A percentile compares a stretch with the other conserved stretches of the same genome.
Conservation (phyloP, 2,329 filamentous ascomycete genomes). For the Sporothrix inflata region DNA sequence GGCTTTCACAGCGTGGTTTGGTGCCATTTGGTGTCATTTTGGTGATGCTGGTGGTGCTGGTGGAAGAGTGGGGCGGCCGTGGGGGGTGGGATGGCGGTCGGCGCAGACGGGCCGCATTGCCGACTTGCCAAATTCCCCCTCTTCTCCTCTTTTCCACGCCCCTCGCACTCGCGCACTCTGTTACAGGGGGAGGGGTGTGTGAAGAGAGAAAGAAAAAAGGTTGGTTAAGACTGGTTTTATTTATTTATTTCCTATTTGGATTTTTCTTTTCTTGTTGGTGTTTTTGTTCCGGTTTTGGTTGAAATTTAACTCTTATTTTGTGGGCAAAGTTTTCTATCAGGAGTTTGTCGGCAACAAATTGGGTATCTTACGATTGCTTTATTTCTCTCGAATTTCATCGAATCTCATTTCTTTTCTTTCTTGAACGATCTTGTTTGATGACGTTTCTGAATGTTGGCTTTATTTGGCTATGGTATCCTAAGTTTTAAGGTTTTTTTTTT, state of each 20-base stretch:
- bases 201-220: neutral
- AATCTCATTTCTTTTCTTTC: neutral
- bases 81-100: neutral
- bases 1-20: neutral
- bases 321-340: neutral
- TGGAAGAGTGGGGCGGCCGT: neutral
- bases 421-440: neutral
- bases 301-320: too few relatives aligned
- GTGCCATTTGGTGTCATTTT: neutral
- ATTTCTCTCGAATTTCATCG: neutral
- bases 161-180: neutral
- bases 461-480: neutral
- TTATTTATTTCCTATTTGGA: slow-evolving; percentile 6
- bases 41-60: neutral
- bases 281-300: neutral
- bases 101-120: slow-evolving; percentile 14
- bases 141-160: neutral
- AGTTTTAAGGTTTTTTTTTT: too few relatives aligned
- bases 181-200: neutral
- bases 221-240: neutral
- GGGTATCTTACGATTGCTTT: neutral
- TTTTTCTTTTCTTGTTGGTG: neutral
- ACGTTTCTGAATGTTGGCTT: neutral
- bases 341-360: too few relatives aligned
- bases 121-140: neutral